Percentiles rank a stretch among this genome's conserved stretches.
Conservation (phyloP, 805 yeast species). For the Nakazawaea sp. region DNA sequence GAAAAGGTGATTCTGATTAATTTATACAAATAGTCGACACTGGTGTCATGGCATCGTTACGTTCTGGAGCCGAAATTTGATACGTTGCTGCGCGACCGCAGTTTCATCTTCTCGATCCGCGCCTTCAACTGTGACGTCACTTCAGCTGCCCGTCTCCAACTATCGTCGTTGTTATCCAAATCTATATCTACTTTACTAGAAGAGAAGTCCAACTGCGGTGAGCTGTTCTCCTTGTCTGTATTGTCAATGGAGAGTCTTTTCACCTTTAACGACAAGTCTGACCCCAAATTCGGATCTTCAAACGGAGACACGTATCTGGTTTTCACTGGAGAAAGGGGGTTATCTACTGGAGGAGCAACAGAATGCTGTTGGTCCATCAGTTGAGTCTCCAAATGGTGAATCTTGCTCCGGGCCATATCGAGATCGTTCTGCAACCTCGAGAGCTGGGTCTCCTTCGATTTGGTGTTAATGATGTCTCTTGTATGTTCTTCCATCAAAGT, state of each 20-base stretch:
- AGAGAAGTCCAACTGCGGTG: slow-evolving; percentile 14
- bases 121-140: slow-evolving; percentile 83
- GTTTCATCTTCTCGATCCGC: slow-evolving; percentile 85
- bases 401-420: slow-evolving; percentile 47
- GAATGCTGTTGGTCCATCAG: slow-evolving; percentile 11
- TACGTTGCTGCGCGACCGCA: slow-evolving; percentile 27
- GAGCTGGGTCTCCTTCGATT: slow-evolving; percentile 66
- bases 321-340: slow-evolving; percentile 4
- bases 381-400: slow-evolving; percentile 45
- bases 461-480: slow-evolving; percentile 40
- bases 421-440: slow-evolving; percentile 54
- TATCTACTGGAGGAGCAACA: background rate
- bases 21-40: too few species aligned
- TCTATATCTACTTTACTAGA: slow-evolving; percentile 21
- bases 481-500: slow-evolving; percentile 44
- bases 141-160: slow-evolving; percentile 88
- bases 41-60: background rate
- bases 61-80: slow-evolving; percentile 7
- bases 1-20: too few species aligned
- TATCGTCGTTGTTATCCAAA: slow-evolving; percentile 47
- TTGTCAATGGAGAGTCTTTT: slow-evolving; percentile 26
- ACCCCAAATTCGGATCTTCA: slow-evolving; percentile 9
- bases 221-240: slow-evolving; percentile 18
- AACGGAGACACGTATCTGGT: slow-evolving; percentile 9
- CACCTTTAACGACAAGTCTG: slow-evolving; percentile 24